Evolutionary conservation across 352 stramenopile genomes (phyloP), one percentile per base, ranked within the genome.

Genomic region (Pythium aquatile): DNA sequence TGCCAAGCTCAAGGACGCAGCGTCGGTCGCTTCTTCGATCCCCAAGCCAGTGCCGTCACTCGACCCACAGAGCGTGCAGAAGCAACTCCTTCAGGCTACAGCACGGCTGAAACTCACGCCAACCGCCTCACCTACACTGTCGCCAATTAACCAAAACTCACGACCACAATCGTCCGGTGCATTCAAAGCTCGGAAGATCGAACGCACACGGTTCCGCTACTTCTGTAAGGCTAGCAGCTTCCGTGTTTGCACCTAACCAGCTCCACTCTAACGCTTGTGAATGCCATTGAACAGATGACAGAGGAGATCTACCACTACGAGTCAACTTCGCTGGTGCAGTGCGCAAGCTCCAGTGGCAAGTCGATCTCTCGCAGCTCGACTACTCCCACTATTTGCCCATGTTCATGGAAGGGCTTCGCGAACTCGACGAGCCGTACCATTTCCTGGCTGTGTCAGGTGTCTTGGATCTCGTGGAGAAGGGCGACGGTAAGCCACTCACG

Each of bases 371-470:
- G 28, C 73, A 85, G 35, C 72, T 97, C 24, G 88, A 97, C 72
- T 97, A 91, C 70, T 63, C 73, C 0, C 84, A 93, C 71, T 97
- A 97, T 64, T 63, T 98, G 52, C 93, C 93, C 7, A 70, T 98
- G 42, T 98, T 98, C 75, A 93, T 98, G 72, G 92, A 98, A 57
- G 92, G 92, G 0, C 68, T 98, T 5, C 85, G 91, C n/a, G 91
- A 97, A 32, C 61, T 89, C 32, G 77, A 94, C 57, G 81, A 95
- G 63, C 90, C 73, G 44, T 95, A 94, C 78, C 80, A 83, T 26
- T 97, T 97, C 59, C 63, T 97, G 20, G 83, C 87, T 10, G 69
- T 90, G 24, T 79, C 91, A 40, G 90, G 87, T 40, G 86, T 74
- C 28, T 76, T 91, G 33, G 85, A 98, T 58, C 74, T 98, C 66